phyloP scores from a whole-genome alignment of 352 stramenopile species.

The Phytopythium oedochilum region DNA sequence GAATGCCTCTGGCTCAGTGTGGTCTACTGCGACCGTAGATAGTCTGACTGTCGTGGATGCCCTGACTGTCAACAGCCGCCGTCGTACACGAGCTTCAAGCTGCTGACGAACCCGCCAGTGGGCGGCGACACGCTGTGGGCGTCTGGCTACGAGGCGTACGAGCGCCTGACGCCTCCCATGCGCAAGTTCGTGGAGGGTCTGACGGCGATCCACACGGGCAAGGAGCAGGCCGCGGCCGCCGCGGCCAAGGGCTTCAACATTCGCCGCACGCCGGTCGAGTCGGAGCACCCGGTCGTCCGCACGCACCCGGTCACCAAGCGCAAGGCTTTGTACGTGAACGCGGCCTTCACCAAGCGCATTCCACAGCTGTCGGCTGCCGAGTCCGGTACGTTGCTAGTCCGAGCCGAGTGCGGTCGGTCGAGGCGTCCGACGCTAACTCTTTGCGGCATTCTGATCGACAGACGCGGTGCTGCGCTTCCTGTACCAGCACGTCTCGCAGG shows the following conservation, averaged over 20 bases:
- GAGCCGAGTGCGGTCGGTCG: not conserved
- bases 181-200: conserved; percentile 16
- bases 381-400: conserved; percentile 15
- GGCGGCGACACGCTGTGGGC: conserved; percentile 40
- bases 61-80: conserved; percentile 8
- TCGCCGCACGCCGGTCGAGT: conserved; percentile 14
- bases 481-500: conserved; percentile 18
- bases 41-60: not conserved
- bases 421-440: not conserved
- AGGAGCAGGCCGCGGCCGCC: conserved; percentile 15
- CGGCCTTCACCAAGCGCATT: conserved; percentile 22
- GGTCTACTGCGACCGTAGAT: no score
- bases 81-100: conserved; percentile 27
- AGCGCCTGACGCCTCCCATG: conserved; percentile 16
- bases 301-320: conserved; percentile 26
- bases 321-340: conserved; percentile 30
- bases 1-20: no score
- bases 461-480: conserved; percentile 10
- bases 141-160: conserved; percentile 31
- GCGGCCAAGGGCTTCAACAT: conserved; percentile 6
- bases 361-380: conserved; percentile 18
- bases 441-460: no score
- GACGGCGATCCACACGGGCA: conserved; percentile 19
- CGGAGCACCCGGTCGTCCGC: conserved; percentile 20
- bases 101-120: conserved; percentile 20